Evolutionary conservation across 768 basidiomycete genomes (phyloP), one percentile per base, ranked within the genome.

Genomic region (Mycena epipterygia): DNA sequence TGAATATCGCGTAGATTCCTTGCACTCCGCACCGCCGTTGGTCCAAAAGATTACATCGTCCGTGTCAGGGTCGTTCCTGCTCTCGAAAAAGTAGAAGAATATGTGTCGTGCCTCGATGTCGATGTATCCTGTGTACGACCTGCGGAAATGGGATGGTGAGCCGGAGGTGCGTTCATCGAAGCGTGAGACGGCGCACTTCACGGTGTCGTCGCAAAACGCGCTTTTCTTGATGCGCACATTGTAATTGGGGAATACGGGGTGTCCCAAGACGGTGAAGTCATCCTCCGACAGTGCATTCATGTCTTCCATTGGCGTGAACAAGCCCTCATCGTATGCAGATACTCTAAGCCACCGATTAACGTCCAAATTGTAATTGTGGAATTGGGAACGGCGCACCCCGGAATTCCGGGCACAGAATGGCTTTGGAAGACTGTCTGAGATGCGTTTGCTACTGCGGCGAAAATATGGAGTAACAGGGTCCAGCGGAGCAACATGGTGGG

Each of bases 61-160:
- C 62, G 81, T 86, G 39, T 84, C 85, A 7, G 91, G 90, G 68
- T 90, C 82, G 58, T 79, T 86, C 57, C 93, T 81, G 64, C 89
- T 91, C 77, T 94, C 91, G 76, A 94, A 94, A 78, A 93, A 93
- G 81, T 92, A 92, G 83, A 93, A 93, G 76, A 91, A 91, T 21
- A 91, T 71, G 74, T 91, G 91, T 6, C 89, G 84, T 7, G 89
- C 83, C 75, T 89, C 82, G 51, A 90, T 84, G 68, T 92, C 91
- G 62, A 92, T 90, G 72, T 92, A 92, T 13, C 91, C 91, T 0
- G 90, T 90, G 76, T 89, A 92, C 1, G 85, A 80, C 23, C 89
- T 90, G 23, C 5, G 8, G 6, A 9, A 39, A 30, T 41, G 30
- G 25, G 0, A 41, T 16, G 12, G 11, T 69, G 32, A 64, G 44